Conservation (phyloP, 345 rosid genomes). For the Lepidium africanum region DNA sequence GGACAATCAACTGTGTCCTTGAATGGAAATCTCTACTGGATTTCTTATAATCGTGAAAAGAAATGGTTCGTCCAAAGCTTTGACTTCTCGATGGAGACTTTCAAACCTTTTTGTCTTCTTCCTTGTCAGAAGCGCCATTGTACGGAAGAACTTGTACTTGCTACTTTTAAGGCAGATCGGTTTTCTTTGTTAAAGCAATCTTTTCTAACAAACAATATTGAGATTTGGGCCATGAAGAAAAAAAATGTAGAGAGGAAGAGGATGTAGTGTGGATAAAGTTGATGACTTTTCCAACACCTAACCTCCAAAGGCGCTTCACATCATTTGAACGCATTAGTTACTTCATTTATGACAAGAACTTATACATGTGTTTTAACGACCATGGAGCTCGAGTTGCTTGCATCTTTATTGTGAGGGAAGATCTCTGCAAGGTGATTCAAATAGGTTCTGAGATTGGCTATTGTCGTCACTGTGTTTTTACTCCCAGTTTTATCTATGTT, state of each 20-base stretch:
- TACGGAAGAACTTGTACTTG: background rate
- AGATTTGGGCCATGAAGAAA: background rate
- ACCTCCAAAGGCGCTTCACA: background rate
- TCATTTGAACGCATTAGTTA: background rate
- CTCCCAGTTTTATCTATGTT: background rate
- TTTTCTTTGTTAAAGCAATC: background rate
- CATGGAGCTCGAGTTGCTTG: background rate
- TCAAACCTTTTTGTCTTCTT: background rate
- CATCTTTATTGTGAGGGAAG: background rate
- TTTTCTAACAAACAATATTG: background rate
- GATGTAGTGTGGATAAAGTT: no score
- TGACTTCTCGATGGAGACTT: background rate
- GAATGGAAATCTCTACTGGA: background rate
- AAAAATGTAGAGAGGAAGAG: no score
- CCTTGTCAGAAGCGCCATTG: background rate
- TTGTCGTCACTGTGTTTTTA: background rate
- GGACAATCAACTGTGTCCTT: background rate
- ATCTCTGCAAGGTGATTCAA: background rate
- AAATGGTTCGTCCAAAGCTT: background rate
- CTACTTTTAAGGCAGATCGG: background rate
- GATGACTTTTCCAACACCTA: background rate
- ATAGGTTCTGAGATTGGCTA: background rate
- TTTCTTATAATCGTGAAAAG: background rate
- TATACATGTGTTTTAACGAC: background rate
- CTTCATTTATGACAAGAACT: background rate